Base-by-base conservation (phyloP, 257 asterid genomes). In the Fraxinus cuspidata region DNA sequence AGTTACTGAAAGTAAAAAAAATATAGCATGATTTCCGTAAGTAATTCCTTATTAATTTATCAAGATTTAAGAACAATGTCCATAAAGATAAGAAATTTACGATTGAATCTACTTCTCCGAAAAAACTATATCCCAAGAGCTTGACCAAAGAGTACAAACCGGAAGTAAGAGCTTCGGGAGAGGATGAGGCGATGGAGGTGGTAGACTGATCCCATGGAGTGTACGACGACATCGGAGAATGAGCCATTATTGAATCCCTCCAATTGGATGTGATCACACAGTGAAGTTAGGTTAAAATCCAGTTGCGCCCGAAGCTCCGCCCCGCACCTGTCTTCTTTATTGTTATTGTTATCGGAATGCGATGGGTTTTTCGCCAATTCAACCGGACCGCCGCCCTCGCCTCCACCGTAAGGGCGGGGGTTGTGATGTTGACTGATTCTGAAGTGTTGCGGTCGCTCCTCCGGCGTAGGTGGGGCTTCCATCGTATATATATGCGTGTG, bases 161-260 rank as follows among this genome's bases (percentile, higher is more conserved):
- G 88, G 90, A 96, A 96, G 77, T 90, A 96, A 76, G 99, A 89
- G 83, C 97, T 96, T 63, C 98, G 94, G 51, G 98, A 96, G 79
- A 96, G 94, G 70, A 96, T 84, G 79, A 96, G 93, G 73, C 99
- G 97, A 79, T 96, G 98, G 75, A 96, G 98, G 53, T 82, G 90
- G 80, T 93, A 96, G 72, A 90, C 85, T 65, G 97, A 88, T 23
- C 88, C 96, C 96, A 90, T 87, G 53, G 97, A 93, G 51, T 87
- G 90, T 82, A 96, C 84, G 82, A 93, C 86, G 85, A 93, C 94
- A 81, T 96, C 99, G 70, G 96, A 92, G 85, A 96, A 96, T 6
- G 93, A 87, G 21, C 98, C 97, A 70, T 84, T 86, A 64, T 88
- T 88, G 84, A 93, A 96, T 71, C 99, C 99, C 86, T 96, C 92